Base-by-base conservation (phyloP, 805 yeast species). In the Pichia thaimueangensis region DNA sequence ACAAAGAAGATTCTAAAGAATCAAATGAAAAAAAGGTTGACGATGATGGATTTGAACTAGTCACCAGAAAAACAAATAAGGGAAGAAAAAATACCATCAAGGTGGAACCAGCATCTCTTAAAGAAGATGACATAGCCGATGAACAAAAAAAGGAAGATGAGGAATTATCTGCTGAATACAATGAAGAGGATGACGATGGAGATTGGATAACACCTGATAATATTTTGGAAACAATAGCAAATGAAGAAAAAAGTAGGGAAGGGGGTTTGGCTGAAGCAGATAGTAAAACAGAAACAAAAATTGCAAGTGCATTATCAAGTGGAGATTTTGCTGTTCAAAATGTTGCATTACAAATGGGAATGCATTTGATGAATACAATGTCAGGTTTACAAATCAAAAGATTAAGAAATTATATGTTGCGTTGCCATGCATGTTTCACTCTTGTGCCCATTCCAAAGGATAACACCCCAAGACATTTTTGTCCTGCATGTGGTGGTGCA, bases 311-410 rank as follows among this genome's bases (percentile, higher is more conserved):
- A 3, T 65, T 93, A 38, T 82, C 96, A 0, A 84, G 97, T 0
- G 95, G 95, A 22, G 99, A 93, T 76, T 93, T 91, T 67, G 97
- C 99, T 2, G 86, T 91, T 56, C 99, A 93, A 63, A 93, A 93
- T 63, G 96, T 89, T 13, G 76, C 96, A 1, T 71, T 93, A 66
- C 97, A 91, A 62, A 73, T 93, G 53, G 96, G 96, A 5, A 63
- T 93, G 45, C 83, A 86, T 51, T 69, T 91, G 52, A 82, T 93
- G 79, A 89, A 89, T 62, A 70, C 85, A 20, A 73, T 77, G 67
- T 78, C 89, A 1, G 98, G 98, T 17, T 68, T 80, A 49, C 87
- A 82, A 54, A 89, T 93, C 63, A 82, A 78, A 51, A 77, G 86
- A 59, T 83, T 93, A 27, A 75, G 95, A 60, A 86, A 83, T 67